These are phyloP conservation scores for Dictyostelium capitatum DNA, from an alignment of 78 protist species.

Conservation along the genomic window DNA sequence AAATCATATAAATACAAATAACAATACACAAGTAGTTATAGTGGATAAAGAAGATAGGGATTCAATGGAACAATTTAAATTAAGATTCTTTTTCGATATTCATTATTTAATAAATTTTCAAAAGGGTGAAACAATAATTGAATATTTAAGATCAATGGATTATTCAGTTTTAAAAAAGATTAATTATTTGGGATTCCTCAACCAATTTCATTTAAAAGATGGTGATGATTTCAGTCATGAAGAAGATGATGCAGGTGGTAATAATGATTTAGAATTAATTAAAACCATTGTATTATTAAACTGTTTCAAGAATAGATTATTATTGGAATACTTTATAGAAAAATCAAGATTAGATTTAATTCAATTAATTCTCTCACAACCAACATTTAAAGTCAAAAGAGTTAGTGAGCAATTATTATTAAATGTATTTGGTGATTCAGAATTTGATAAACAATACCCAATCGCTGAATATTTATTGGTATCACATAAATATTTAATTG, in stretches of 20 bases:
- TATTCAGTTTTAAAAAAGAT: neutral
- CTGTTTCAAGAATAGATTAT: neutral
- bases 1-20: too few species aligned
- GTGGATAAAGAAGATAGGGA: neutral
- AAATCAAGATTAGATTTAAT: neutral
- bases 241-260: neutral
- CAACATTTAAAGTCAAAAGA: neutral
- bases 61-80: neutral
- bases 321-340: neutral
- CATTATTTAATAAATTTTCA: neutral
- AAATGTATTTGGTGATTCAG: neutral
- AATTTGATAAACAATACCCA: neutral
- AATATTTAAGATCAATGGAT: neutral
- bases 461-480: neutral
- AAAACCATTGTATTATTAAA: neutral
- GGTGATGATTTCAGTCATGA: neutral
- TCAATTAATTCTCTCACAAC: neutral
- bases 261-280: constrained; percentile 9
- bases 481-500: neutral
- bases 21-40: neutral
- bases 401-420: neutral
- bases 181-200: neutral
- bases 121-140: neutral
- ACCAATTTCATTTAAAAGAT: neutral
- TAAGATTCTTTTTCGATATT: neutral